Conservation (phyloP, 768 basidiomycete genomes). For the Amanita rimosa region DNA sequence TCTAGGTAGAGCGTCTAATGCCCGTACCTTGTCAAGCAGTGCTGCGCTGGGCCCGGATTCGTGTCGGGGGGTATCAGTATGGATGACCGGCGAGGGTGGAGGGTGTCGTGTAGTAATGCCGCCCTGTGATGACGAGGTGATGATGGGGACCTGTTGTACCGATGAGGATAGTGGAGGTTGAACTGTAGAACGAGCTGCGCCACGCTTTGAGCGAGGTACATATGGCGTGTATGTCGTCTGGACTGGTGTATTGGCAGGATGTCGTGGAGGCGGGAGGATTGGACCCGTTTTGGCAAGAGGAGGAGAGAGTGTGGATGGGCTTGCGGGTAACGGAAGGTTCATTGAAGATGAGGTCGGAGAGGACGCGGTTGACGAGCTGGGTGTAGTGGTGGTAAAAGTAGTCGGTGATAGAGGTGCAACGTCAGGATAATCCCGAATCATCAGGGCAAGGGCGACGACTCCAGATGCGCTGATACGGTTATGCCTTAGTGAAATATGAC, state of each 20-base stretch:
- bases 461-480: constrained; percentile 81
- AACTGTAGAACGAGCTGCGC: constrained; percentile 21
- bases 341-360: constrained; percentile 23
- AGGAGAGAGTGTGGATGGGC: constrained; percentile 12
- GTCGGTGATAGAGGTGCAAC: constrained; percentile 28
- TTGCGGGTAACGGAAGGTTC: constrained; percentile 19
- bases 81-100: constrained; percentile 12
- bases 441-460: constrained; percentile 85
- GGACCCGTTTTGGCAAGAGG: constrained; percentile 19
- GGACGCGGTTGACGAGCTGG: constrained; percentile 14
- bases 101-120: constrained; percentile 38
- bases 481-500: constrained; percentile 82
- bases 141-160: constrained; percentile 46
- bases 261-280: constrained; percentile 26
- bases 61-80: constrained; percentile 16
- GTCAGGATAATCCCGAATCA: constrained; percentile 96
- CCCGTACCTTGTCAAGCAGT: constrained; percentile 77
- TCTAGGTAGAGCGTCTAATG: constrained; percentile 79
- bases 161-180: constrained; percentile 32
- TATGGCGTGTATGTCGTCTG: constrained; percentile 82
- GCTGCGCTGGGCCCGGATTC: constrained; percentile 57
- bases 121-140: constrained; percentile 51
- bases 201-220: constrained; percentile 54
- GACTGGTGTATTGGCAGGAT: constrained; percentile 32
- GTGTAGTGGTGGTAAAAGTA: constrained; percentile 17